Evolutionary conservation across 169 alveolate genomes (phyloP).

Genomic region (Neospora caninum): DNA sequence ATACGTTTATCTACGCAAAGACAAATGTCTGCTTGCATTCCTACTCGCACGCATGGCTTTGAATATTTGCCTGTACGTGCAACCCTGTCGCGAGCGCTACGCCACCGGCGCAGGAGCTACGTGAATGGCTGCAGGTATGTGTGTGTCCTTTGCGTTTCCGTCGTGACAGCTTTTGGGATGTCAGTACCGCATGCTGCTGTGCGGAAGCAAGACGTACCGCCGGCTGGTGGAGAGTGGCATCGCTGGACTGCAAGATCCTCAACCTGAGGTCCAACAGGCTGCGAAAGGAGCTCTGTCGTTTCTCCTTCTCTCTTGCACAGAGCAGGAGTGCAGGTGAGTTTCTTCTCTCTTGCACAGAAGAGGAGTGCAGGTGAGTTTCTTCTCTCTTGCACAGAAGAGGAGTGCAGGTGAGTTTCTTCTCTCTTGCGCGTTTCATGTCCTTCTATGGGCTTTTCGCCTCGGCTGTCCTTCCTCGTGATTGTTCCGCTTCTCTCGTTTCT

Average conservation of each 20-base stretch:
- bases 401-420: background rate
- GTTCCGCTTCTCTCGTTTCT: too few relatives aligned
- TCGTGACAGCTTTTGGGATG: conserved; percentile 9
- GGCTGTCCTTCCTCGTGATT: too few relatives aligned
- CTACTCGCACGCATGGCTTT: too few relatives aligned
- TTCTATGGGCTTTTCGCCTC: too few relatives aligned
- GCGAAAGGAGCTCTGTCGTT: background rate
- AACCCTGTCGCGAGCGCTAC: too few relatives aligned
- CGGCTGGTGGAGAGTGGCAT: background rate
- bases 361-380: background rate
- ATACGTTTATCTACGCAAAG: too few relatives aligned
- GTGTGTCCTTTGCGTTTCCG: too few relatives aligned
- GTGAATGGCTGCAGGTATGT: too few relatives aligned
- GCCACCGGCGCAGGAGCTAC: too few relatives aligned
- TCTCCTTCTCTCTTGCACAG: conserved; percentile 10
- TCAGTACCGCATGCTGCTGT: conserved; percentile 13
- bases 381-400: background rate
- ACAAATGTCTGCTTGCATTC: too few relatives aligned
- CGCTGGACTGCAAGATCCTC: background rate
- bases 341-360: background rate
- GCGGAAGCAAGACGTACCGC: conserved; percentile 5
- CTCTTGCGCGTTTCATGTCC: too few relatives aligned
- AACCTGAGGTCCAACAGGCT: background rate
- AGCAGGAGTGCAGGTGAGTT: background rate
- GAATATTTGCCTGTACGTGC: too few relatives aligned